phyloP scores from a whole-genome alignment of 2,329 filamentous ascomycete genomes.

The Epichloe typhina region DNA sequence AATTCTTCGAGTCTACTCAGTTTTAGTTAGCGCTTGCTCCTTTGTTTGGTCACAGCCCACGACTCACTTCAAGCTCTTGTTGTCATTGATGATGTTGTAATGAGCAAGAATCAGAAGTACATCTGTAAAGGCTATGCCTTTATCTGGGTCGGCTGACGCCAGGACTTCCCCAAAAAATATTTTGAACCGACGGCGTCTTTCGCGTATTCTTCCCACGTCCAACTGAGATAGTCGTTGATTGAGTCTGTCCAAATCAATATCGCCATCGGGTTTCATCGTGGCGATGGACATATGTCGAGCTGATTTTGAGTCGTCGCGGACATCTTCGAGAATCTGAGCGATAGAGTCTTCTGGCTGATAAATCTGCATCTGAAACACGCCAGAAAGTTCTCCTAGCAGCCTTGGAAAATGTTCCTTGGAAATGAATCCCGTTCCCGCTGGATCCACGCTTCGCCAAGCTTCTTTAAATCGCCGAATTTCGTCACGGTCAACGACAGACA shows the following conservation, averaged over 20 bases:
- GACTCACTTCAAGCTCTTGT: slow-evolving; percentile 71
- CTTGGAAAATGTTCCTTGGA: slow-evolving; percentile 79
- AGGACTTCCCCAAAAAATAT: slow-evolving; percentile 96
- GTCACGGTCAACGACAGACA: slow-evolving; percentile 79
- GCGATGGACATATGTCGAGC: slow-evolving; percentile 42
- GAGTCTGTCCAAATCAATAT: slow-evolving; percentile 62
- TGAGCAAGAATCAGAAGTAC: slow-evolving; percentile 93
- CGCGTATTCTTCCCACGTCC: slow-evolving; percentile 61
- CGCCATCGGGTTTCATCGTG: slow-evolving; percentile 36
- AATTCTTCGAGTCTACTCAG: slow-evolving; percentile 72
- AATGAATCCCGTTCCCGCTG: slow-evolving; percentile 82
- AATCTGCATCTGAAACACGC: slow-evolving; percentile 93
- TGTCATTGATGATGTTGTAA: slow-evolving; percentile 97
- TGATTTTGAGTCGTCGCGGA: slow-evolving; percentile 44
- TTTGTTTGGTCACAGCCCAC: not conserved
- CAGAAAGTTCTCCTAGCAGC: slow-evolving; percentile 80
- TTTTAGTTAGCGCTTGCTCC: not conserved
- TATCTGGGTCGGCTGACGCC: slow-evolving; percentile 79
- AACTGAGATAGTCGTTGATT: slow-evolving; percentile 61
- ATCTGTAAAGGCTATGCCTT: slow-evolving; percentile 81
- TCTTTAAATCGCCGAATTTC: slow-evolving; percentile 96
- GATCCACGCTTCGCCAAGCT: slow-evolving; percentile 93
- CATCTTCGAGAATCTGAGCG: slow-evolving; percentile 72
- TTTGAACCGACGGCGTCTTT: slow-evolving; percentile 68
- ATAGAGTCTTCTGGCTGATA: slow-evolving; percentile 88